phyloP scores from a whole-genome alignment of 257 asterid genomes.

The Nicotiana tomentosiformis region DNA sequence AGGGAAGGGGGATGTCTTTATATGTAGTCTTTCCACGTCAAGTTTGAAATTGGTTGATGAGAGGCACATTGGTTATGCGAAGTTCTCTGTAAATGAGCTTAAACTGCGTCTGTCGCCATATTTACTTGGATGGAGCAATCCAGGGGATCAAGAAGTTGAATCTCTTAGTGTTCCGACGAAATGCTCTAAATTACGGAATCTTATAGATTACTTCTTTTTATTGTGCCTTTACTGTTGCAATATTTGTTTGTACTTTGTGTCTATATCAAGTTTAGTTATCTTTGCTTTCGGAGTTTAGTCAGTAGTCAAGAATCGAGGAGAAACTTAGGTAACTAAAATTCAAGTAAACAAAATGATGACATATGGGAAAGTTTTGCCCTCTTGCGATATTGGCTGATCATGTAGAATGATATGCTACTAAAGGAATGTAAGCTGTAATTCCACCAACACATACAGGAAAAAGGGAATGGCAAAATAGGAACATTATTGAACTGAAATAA shows the following conservation, averaged over 20 bases:
- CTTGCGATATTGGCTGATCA: neutral
- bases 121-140: neutral
- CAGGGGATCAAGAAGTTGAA: neutral
- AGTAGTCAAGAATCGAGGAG: neutral
- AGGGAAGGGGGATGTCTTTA: neutral
- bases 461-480: neutral
- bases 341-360: neutral
- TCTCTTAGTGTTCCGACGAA: neutral
- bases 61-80: neutral
- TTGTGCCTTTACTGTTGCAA: neutral
- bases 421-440: neutral
- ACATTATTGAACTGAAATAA: neutral
- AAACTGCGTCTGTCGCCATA: neutral
- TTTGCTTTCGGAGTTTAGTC: neutral
- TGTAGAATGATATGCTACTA: neutral
- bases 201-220: neutral
- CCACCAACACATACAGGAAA: neutral
- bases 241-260: neutral
- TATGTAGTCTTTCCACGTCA: neutral
- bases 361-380: neutral
- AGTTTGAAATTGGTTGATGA: neutral
- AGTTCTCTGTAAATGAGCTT: neutral
- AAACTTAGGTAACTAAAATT: neutral
- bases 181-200: neutral
- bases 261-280: neutral